Percentiles rank a stretch among this genome's conserved stretches.
Conservation (phyloP, 2,329 filamentous ascomycete species). For the Calonectria pseudoreteaudii region DNA sequence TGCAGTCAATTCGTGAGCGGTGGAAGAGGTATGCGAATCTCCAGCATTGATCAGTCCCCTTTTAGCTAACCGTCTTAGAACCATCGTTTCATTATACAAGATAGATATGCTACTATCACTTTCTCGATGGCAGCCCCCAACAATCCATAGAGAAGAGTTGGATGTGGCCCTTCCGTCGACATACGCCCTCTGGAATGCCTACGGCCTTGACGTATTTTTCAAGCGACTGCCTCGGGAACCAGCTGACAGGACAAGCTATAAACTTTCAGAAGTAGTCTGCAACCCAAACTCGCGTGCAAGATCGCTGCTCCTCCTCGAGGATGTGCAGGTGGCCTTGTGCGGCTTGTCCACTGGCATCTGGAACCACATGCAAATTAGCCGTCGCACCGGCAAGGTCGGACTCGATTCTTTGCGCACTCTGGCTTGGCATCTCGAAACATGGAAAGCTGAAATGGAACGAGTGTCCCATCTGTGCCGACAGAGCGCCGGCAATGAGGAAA, state of each 20-base stretch:
- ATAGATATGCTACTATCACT: slow-evolving; percentile 52
- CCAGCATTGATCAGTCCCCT: neutral
- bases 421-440: slow-evolving; percentile 42
- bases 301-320: slow-evolving; percentile 46
- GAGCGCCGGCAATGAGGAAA: slow-evolving; percentile 21
- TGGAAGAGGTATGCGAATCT: slow-evolving; percentile 48
- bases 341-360: slow-evolving; percentile 47
- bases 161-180: slow-evolving; percentile 49
- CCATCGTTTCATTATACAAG: slow-evolving; percentile 51
- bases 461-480: slow-evolving; percentile 35
- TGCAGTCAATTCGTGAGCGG: slow-evolving; percentile 45
- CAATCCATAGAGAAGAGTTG: slow-evolving; percentile 52
- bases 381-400: slow-evolving; percentile 33
- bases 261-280: slow-evolving; percentile 46
- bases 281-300: slow-evolving; percentile 42
- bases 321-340: slow-evolving; percentile 49
- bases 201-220: slow-evolving; percentile 52
- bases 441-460: slow-evolving; percentile 41
- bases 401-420: slow-evolving; percentile 32
- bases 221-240: slow-evolving; percentile 48
- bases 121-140: slow-evolving; percentile 46
- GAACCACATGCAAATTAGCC: slow-evolving; percentile 42
- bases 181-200: slow-evolving; percentile 51
- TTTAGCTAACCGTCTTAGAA: slow-evolving; percentile 37
- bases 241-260: slow-evolving; percentile 42